Percentiles rank a stretch among this genome's conserved stretches.
phyloP scores from a whole-genome alignment of 495 filamentous ascomycete species.

The Penicillium maclennaniae region DNA sequence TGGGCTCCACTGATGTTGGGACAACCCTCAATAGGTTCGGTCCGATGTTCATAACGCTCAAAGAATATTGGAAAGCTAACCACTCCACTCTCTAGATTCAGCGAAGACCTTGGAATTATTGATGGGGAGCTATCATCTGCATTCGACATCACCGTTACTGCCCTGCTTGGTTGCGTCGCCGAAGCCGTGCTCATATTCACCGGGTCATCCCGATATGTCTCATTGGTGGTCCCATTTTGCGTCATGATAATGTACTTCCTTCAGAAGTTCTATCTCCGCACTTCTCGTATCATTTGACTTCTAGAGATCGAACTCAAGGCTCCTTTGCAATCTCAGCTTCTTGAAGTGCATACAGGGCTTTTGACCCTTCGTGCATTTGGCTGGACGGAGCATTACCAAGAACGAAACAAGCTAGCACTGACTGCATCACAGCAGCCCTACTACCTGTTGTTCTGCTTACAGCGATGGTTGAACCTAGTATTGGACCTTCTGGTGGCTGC shows the following conservation, averaged over 20 bases:
- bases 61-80: slow-evolving; percentile 7
- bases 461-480: slow-evolving; percentile 66
- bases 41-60: slow-evolving; percentile 9
- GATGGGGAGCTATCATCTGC: slow-evolving; percentile 28
- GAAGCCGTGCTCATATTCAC: slow-evolving; percentile 3
- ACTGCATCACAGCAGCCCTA: slow-evolving; percentile 51
- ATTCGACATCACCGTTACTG: slow-evolving; percentile 17
- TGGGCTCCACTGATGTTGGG: not conserved
- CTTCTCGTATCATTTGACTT: slow-evolving; percentile 57
- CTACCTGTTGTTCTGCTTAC: slow-evolving; percentile 58
- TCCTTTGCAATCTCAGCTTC: slow-evolving; percentile 69
- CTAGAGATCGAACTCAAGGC: slow-evolving; percentile 54
- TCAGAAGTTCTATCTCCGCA: slow-evolving; percentile 53
- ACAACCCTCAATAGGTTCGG: not conserved
- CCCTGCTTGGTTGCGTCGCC: slow-evolving; percentile 23
- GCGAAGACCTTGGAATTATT: slow-evolving; percentile 40
- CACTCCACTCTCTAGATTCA: slow-evolving; percentile 12
- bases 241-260: slow-evolving; percentile 39
- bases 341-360: slow-evolving; percentile 59
- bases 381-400: slow-evolving; percentile 34
- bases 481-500: slow-evolving; percentile 52
- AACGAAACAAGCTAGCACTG: slow-evolving; percentile 49
- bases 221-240: slow-evolving; percentile 13
- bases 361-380: slow-evolving; percentile 65
- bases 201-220: slow-evolving; percentile 17